These are phyloP conservation scores for Solanum chacoense DNA, from an alignment of 305 asterid species.

Conservation along the genomic window DNA sequence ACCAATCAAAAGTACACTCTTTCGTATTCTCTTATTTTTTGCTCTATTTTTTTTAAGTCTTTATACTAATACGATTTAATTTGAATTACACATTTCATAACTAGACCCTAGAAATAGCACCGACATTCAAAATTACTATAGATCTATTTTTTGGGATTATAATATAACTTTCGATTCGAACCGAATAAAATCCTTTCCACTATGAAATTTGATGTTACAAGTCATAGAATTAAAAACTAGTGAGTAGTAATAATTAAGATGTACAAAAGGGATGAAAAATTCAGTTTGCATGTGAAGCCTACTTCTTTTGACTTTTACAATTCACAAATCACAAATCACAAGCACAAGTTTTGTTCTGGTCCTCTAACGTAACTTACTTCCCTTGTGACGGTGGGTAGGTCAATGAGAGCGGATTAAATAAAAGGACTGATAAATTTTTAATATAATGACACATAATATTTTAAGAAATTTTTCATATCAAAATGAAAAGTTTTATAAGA, in stretches of 20 bases:
- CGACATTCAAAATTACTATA: not conserved
- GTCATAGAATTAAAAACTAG: not conserved
- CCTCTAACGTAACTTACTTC: not conserved
- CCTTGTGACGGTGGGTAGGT: not conserved
- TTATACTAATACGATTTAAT: not conserved
- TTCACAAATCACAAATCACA: not conserved
- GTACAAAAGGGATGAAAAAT: not conserved
- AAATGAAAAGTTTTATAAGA: not conserved
- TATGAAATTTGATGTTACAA: not conserved
- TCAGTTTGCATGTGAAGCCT: constrained; percentile 6
- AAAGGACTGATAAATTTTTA: not conserved
- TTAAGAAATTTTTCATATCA: rapidly evolving
- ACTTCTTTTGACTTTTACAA: not conserved
- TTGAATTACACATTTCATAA: not conserved
- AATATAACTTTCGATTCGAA: not conserved
- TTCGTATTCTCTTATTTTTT: not conserved
- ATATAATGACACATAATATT: not conserved
- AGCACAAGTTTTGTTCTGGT: not conserved
- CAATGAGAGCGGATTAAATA: not conserved
- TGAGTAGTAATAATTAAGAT: not conserved
- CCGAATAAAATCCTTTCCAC: not conserved
- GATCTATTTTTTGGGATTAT: not conserved
- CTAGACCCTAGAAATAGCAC: not conserved
- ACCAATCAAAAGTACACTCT: not conserved
- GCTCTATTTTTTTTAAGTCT: not conserved